phyloP scores from a whole-genome alignment of 176 grass and related monocot species.

The Bonia amplexicaulis region DNA sequence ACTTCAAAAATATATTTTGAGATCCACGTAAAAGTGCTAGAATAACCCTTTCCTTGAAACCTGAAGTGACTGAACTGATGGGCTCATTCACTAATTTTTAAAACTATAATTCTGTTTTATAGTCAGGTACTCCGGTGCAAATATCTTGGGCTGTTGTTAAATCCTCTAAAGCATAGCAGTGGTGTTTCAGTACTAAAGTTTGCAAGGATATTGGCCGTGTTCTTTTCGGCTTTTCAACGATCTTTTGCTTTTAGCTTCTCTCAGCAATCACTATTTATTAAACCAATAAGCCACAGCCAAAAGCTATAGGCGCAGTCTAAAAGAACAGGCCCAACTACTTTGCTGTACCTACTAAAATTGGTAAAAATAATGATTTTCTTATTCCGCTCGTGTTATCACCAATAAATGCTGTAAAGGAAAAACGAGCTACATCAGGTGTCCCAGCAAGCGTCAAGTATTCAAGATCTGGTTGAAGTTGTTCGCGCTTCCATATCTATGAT shows the following conservation, averaged over 20 bases:
- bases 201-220: neutral
- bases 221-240: too few relatives aligned
- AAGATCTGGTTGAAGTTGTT: conserved; percentile 85
- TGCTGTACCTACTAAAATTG: neutral
- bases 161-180: conserved; percentile 1
- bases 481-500: conserved; percentile 79
- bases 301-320: too few relatives aligned
- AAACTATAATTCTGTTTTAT: neutral
- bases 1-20: neutral
- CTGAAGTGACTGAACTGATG: neutral
- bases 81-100: neutral
- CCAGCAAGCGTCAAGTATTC: conserved; percentile 95
- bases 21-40: conserved; percentile 4
- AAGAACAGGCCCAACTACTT: neutral
- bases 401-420: conserved; percentile 59
- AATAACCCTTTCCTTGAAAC: conserved; percentile 16
- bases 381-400: neutral
- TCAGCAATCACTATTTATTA: too few relatives aligned
- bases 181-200: conserved; percentile 12
- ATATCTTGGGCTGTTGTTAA: neutral
- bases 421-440: conserved; percentile 97
- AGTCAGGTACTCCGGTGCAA: conserved; percentile 3
- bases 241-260: too few relatives aligned
- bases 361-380: neutral
- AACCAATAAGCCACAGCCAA: too few relatives aligned